Evolutionary conservation across 345 rosid genomes (phyloP), one percentile per base, ranked within the genome.

Genomic region (Camelina hispida): DNA sequence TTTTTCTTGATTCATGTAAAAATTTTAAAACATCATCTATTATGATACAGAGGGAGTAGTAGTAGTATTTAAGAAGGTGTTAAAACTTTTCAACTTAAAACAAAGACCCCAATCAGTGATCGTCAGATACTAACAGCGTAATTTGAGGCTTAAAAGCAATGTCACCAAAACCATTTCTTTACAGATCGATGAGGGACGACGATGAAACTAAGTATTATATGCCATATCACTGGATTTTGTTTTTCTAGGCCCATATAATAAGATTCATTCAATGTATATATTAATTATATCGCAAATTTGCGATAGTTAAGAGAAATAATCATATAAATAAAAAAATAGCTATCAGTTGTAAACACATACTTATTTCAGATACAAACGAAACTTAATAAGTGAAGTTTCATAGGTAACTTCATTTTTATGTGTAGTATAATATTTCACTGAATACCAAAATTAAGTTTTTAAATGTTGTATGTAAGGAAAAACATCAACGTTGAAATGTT

Each of bases 101-200:
- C 52, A 54, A 54, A 53, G 51, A 55, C 40, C 1, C 4, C 32
- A 54, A 38, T 32, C 28, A 53, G 8, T 7, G 51, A 15, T 66
- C 9, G 48, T 53, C 62, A 68, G 54, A 68, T 22, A 67, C 14
- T 9, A 37, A 53, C n/a, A 67, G 61, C 35, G 37, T 53, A 11
- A 52, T 28, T 37, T 54, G 6, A 38, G 20, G 20, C 37, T 37
- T 13, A 5, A 34, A 66, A 14, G 18, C 44, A 66, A 50, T 12
- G 18, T 66, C 6, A 11, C 55, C 69, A 12, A 48, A 66, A 42
- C 58, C 58, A 32, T 16, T 18, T 32, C 18, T 32, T 34, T 6
- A 62, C 13, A 13, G 52, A 40, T 25, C 28, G 28, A 7, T 32
- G 32, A 61, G 8, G 35, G 57, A 38, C 18, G 47, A 38, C 32